Evolutionary conservation across 2,329 filamentous ascomycete genomes (phyloP), one percentile per base, ranked within the genome.

Genomic region (Botrytis tulipae): DNA sequence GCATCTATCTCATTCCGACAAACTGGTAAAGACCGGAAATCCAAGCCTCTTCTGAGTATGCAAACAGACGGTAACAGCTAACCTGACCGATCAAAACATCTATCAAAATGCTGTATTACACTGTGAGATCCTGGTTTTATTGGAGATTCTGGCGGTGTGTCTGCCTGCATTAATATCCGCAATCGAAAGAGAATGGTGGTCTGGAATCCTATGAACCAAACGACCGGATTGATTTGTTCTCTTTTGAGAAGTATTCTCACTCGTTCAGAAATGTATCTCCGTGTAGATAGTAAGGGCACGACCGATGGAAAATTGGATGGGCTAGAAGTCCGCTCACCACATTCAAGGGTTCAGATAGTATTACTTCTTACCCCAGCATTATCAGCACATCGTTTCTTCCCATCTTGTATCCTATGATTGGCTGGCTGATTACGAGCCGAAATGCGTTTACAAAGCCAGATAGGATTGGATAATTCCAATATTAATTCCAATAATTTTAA

Each of bases 131-230:
- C 46, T 46, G 20, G 37, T 32, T 67, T 44, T 72, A 35, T n/a
- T 59, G 46, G n/a, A 7, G 6, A 25, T 32, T 54, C 37, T 63
- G 61, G 70, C 70, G 60, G 70, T 71, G 70, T 71, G 68, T 18
- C 18, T 51, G 25, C 32, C 20, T 65, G 61, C 70, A 59, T 72
- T 29, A 40, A 67, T 25, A 8, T 67, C 35, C 70, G n/a, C 42
- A 44, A 57, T 72, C 44, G n/a, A 57, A 51, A 16, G 37, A 40
- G n/a, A 61, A 67, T 54, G 35, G 22, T 71, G 60, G 35, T 54
- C 70, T 67, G 70, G n/a, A 72, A 42, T 72, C 70, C 35, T 72
- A 9, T 32, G 46, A 67, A 46, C 60, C 60, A 57, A 66, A 40
- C 14, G 35, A 40, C 40, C 35, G 70, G 70, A 35, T 67, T 67